phyloP scores from a whole-genome alignment of 495 filamentous ascomycete species.

The Trichoderma erinaceum region DNA sequence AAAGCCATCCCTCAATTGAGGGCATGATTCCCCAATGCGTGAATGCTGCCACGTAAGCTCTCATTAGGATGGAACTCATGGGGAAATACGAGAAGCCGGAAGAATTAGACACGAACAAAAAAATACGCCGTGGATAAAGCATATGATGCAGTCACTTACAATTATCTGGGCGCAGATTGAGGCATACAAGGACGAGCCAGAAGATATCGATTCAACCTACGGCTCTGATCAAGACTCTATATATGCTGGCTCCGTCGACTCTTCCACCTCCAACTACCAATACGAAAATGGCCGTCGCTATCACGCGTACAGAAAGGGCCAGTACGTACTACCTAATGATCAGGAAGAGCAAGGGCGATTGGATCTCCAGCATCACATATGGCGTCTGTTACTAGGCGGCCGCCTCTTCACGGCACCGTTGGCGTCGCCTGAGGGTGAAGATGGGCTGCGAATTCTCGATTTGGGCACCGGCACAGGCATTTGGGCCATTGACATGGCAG shows the following conservation, averaged over 20 bases:
- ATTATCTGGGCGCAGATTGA: neutral
- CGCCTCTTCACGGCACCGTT: conserved; percentile 40
- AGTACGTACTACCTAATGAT: conserved; percentile 35
- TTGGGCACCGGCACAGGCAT: conserved; percentile 81
- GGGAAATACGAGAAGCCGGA: neutral
- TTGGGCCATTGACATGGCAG: conserved; percentile 78
- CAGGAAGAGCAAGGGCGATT: conserved; percentile 50
- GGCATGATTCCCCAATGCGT: neutral
- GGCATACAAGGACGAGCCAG: conserved; percentile 13
- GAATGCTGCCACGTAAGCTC: neutral
- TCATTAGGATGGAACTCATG: neutral
- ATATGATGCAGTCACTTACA: neutral
- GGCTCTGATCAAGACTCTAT: conserved; percentile 17
- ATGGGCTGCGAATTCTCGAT: conserved; percentile 54
- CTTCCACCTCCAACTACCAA: conserved; percentile 25
- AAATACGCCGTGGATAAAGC: neutral
- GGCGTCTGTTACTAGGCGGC: conserved; percentile 39
- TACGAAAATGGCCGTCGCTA: conserved; percentile 18
- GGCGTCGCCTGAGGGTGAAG: conserved; percentile 25
- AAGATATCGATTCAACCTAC: conserved; percentile 25
- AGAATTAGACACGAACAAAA: neutral
- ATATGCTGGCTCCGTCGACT: conserved; percentile 26
- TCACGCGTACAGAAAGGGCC: conserved; percentile 15
- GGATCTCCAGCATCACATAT: conserved; percentile 52
- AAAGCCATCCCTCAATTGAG: neutral